phyloP scores from a whole-genome alignment of 768 basidiomycete species.

The Boletus fagicola region DNA sequence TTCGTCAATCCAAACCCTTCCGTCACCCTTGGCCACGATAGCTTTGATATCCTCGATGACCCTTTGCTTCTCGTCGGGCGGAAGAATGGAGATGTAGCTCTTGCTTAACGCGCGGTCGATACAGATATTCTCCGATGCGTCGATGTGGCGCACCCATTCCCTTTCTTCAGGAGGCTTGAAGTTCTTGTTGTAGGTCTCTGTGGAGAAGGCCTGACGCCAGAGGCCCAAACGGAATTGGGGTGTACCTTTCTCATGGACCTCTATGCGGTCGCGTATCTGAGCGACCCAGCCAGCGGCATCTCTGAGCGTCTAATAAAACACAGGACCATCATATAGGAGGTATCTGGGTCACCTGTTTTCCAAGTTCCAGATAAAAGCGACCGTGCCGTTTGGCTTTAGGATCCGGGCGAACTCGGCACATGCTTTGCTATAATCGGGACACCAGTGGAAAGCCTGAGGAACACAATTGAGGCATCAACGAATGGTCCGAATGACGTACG shows the following conservation, averaged over 20 bases:
- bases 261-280: conserved; percentile 64
- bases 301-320: conserved; percentile 33
- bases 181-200: conserved; percentile 51
- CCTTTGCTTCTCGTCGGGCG: conserved; percentile 53
- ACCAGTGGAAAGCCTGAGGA: conserved; percentile 90
- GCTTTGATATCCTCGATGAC: conserved; percentile 50
- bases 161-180: conserved; percentile 64
- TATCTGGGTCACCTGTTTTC: conserved; percentile 60
- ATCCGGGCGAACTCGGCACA: conserved; percentile 75
- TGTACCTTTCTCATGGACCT: conserved; percentile 64
- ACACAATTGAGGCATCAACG: conserved; percentile 9
- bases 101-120: conserved; percentile 75
- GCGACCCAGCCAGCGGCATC: conserved; percentile 71
- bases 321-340: background rate
- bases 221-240: conserved; percentile 79
- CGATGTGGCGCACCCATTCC: conserved; percentile 50
- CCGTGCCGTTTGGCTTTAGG: conserved; percentile 69
- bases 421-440: conserved; percentile 72
- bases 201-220: conserved; percentile 73
- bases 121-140: conserved; percentile 52
- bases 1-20: conserved; percentile 74
- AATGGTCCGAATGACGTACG: background rate
- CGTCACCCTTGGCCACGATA: conserved; percentile 60
- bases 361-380: conserved; percentile 86
- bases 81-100: conserved; percentile 74